phyloP scores from a whole-genome alignment of 306 rosid species.

The Ammopiptanthus mongolicus region DNA sequence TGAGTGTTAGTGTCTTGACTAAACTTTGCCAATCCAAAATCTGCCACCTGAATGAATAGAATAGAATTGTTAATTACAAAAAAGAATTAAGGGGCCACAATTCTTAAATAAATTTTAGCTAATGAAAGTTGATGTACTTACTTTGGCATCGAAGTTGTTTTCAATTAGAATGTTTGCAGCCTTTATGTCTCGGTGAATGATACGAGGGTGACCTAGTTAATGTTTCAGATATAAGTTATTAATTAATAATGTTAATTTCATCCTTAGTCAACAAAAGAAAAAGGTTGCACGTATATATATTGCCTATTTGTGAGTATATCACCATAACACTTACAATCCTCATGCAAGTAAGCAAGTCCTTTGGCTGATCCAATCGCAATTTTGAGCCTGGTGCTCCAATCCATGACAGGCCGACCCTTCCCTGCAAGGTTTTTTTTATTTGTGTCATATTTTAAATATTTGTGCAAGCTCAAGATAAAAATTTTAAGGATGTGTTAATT shows the following conservation, averaged over 20 bases:
- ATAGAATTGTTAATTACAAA: neutral
- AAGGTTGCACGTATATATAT: neutral
- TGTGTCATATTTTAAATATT: neutral
- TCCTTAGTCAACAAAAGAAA: neutral
- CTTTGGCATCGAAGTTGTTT: constrained; percentile 75
- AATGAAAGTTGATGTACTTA: constrained; percentile 19
- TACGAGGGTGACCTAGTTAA: constrained; percentile 80
- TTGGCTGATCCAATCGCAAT: constrained; percentile 83
- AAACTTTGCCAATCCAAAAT: constrained; percentile 88
- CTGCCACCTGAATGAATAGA: constrained; percentile 58
- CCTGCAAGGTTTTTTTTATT: constrained; percentile 29
- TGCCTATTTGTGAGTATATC: neutral
- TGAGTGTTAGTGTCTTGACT: constrained; percentile 67
- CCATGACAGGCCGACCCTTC: constrained; percentile 45
- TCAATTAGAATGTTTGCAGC: constrained; percentile 78
- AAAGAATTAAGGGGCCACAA: neutral
- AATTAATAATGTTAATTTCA: neutral
- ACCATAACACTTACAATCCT: constrained; percentile 61
- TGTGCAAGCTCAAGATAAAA: neutral
- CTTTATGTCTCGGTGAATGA: constrained; percentile 90
- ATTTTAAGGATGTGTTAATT: no score
- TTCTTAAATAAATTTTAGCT: neutral
- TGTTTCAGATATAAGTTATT: neutral
- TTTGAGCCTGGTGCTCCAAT: constrained; percentile 62
- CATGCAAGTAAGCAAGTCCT: constrained; percentile 92